Conservation (phyloP, 2,329 filamentous ascomycete genomes). For the Stachybotrys chartarum region DNA sequence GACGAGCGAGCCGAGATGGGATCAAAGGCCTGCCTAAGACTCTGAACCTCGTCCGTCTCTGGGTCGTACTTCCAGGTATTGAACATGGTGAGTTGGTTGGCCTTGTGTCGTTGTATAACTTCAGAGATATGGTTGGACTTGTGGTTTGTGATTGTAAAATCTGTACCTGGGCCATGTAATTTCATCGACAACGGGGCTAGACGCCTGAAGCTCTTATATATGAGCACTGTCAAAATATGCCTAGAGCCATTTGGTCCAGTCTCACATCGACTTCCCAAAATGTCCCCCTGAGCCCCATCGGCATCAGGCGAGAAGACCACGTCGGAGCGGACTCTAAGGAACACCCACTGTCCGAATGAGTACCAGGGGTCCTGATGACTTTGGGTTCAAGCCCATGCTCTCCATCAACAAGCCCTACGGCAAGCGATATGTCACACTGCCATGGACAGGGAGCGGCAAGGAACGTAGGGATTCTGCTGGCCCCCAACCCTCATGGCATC, state of each 20-base stretch:
- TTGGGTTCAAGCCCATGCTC: not conserved
- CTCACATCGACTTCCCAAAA: not conserved
- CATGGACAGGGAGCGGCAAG: too few species aligned
- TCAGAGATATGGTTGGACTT: not conserved
- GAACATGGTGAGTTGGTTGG: conserved; percentile 19
- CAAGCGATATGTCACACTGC: too few species aligned
- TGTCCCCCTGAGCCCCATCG: not conserved
- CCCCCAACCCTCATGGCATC: too few species aligned
- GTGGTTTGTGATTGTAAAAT: not conserved
- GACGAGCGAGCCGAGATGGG: conserved; percentile 29
- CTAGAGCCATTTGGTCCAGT: not conserved
- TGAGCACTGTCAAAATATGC: not conserved
- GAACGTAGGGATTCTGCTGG: too few species aligned
- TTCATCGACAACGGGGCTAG: not conserved
- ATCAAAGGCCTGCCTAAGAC: conserved; percentile 26
- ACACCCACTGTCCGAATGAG: not conserved
- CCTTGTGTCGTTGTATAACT: not conserved
- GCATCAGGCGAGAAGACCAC: not conserved
- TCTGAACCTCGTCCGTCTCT: conserved; percentile 28
- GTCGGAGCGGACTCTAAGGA: not conserved
- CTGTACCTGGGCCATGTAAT: not conserved
- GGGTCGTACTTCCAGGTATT: conserved; percentile 31
- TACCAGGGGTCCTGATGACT: not conserved
- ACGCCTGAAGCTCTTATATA: not conserved
- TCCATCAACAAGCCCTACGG: too few species aligned